phyloP scores from a whole-genome alignment of 2,329 filamentous ascomycete species.

The Seiridium unicorne region DNA sequence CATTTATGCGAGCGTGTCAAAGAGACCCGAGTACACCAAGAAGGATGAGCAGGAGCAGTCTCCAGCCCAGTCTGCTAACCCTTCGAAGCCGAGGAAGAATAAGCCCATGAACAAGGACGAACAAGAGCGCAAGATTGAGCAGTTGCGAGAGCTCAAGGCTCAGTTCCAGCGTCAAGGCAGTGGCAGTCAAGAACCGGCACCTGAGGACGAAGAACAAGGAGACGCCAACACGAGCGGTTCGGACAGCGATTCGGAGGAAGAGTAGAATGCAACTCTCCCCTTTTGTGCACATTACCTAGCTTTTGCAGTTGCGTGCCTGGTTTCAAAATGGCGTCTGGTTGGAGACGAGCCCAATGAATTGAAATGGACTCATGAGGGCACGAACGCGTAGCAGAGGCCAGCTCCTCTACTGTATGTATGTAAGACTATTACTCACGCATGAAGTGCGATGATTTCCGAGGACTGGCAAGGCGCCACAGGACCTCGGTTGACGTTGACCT shows the following conservation, averaged over 20 bases:
- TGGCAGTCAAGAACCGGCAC: slow-evolving; percentile 44
- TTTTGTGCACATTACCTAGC: not conserved
- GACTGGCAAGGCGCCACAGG: not conserved
- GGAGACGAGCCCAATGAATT: not conserved
- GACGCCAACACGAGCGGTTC: slow-evolving; percentile 44
- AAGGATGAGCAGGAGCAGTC: slow-evolving; percentile 18
- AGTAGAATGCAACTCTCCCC: slow-evolving; percentile 17
- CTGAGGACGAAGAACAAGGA: slow-evolving; percentile 32
- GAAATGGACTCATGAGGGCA: not conserved
- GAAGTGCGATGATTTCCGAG: not conserved
- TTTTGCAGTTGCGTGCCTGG: not conserved
- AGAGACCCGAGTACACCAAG: slow-evolving; percentile 27
- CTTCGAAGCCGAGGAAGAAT: slow-evolving; percentile 66
- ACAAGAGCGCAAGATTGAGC: slow-evolving; percentile 65
- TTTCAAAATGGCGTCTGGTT: not conserved
- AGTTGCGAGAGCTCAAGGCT: slow-evolving; percentile 60
- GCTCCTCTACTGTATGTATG: not conserved
- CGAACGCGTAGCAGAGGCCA: not conserved
- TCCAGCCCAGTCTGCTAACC: slow-evolving; percentile 28
- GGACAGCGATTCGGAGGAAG: slow-evolving; percentile 52
- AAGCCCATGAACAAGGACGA: slow-evolving; percentile 75
- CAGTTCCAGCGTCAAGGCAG: slow-evolving; percentile 44
- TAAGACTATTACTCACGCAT: not conserved
- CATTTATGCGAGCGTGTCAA: slow-evolving; percentile 30
- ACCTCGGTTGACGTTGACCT: no score